phyloP scores from a whole-genome alignment of 2,329 filamentous ascomycete species.

The Apiospora saccharicola region DNA sequence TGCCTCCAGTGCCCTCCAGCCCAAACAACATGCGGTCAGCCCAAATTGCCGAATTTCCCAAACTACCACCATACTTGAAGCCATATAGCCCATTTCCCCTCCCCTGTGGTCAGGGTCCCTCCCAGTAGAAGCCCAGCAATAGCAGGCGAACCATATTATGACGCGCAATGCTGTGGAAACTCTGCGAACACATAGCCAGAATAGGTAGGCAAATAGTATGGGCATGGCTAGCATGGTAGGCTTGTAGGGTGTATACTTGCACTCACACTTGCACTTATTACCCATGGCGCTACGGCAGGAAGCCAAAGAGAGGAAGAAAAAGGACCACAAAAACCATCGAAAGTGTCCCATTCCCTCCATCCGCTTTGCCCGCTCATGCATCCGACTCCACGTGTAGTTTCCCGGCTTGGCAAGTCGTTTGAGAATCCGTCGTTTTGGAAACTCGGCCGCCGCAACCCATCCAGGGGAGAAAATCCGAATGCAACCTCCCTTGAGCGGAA shows the following conservation, averaged over 20 bases:
- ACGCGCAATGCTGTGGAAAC: constrained; percentile 8
- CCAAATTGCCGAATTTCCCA: constrained; percentile 10
- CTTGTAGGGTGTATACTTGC: background rate
- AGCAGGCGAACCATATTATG: background rate
- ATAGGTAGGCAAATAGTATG: background rate
- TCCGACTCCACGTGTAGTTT: constrained; percentile 15
- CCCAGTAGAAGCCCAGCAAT: background rate
- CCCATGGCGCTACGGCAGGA: background rate
- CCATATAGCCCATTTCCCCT: background rate
- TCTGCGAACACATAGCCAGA: background rate
- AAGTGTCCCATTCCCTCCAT: background rate
- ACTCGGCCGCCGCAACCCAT: constrained; percentile 21
- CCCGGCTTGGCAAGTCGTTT: constrained; percentile 20
- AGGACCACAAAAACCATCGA: background rate
- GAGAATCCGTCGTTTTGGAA: constrained; percentile 20
- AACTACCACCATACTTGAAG: background rate
- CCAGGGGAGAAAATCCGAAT: constrained; percentile 15
- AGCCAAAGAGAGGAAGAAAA: background rate
- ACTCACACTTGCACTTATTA: background rate
- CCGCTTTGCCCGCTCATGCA: constrained; percentile 16
- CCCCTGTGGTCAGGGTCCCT: constrained; percentile 1
- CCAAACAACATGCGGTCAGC: constrained; percentile 11
- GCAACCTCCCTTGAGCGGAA: constrained; percentile 7
- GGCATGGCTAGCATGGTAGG: background rate
- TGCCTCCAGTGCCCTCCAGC: background rate